These are phyloP conservation scores for Aspergillus steynii DNA, from an alignment of 495 filamentous ascomycete genomes.

Conservation along the genomic window DNA sequence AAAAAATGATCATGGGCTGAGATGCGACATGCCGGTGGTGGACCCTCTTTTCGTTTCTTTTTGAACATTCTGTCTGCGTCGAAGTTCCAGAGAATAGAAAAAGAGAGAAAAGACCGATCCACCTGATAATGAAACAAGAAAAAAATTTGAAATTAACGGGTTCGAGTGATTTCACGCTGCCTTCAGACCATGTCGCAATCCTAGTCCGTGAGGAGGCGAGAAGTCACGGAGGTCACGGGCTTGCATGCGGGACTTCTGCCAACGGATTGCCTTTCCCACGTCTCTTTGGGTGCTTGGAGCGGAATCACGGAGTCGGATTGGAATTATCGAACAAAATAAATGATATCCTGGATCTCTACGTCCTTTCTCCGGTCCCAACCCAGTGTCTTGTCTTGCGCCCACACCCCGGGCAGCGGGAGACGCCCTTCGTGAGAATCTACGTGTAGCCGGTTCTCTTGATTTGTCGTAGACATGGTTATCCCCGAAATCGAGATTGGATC, in stretches of 20 bases:
- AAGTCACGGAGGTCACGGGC: not conserved
- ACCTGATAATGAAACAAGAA: conserved; percentile 11
- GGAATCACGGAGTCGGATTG: conserved; percentile 1
- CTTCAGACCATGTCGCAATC: not conserved
- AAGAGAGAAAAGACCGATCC: conserved; percentile 10
- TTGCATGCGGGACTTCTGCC: not conserved
- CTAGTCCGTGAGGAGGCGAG: conserved; percentile 1
- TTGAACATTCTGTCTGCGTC: conserved; percentile 13
- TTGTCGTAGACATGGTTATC: not conserved
- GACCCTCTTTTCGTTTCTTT: conserved; percentile 1
- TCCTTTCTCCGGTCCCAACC: not conserved
- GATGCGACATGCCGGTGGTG: conserved; percentile 14
- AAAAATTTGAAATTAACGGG: conserved; percentile 14
- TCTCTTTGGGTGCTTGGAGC: conserved; percentile 5
- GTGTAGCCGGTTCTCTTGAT: not conserved
- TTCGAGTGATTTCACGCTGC: conserved; percentile 6
- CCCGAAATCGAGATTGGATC: not conserved
- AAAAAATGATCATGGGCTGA: conserved; percentile 16
- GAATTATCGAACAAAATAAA: conserved; percentile 3
- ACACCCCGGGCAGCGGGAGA: not conserved
- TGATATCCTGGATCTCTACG: conserved; percentile 8
- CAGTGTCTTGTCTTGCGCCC: not conserved
- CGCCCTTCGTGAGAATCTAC: not conserved
- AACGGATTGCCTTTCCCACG: not conserved
- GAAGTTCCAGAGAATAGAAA: conserved; percentile 14